These are phyloP conservation scores for Cladobotryum protrusum DNA, from an alignment of 2,329 filamentous ascomycete genomes.

Conservation along the genomic window DNA sequence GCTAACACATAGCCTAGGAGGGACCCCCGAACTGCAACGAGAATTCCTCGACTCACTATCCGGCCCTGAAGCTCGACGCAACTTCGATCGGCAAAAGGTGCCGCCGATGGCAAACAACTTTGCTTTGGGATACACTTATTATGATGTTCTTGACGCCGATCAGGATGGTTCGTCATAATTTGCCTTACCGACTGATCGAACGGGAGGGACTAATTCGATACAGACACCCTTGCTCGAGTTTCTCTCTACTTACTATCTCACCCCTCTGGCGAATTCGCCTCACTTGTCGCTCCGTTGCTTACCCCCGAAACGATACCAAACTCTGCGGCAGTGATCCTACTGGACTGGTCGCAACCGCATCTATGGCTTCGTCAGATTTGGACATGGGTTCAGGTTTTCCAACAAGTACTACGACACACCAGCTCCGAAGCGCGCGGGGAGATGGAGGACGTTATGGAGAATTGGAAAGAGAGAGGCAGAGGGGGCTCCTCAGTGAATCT, in stretches of 20 bases:
- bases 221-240: constrained; percentile 83
- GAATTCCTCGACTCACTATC: constrained; percentile 70
- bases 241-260: constrained; percentile 85
- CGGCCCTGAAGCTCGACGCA: constrained; percentile 46
- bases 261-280: constrained; percentile 74
- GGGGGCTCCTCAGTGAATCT: constrained; percentile 56
- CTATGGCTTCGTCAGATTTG: constrained; percentile 83
- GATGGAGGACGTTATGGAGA: constrained; percentile 79
- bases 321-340: constrained; percentile 81
- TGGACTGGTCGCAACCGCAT: constrained; percentile 95
- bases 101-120: constrained; percentile 87
- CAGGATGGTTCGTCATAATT: constrained; percentile 65
- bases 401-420: constrained; percentile 67
- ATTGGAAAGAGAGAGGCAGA: constrained; percentile 71
- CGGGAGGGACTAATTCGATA: constrained; percentile 16
- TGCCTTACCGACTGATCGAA: not conserved
- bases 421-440: constrained; percentile 71
- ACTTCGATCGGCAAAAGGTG: constrained; percentile 52
- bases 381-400: constrained; percentile 82
- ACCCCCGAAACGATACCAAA: constrained; percentile 79
- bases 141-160: constrained; percentile 87
- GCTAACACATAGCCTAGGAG: constrained; percentile 50
- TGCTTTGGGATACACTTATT: constrained; percentile 89
- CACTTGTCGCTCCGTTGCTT: constrained; percentile 76
- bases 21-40: constrained; percentile 73